Base-by-base conservation (phyloP, 2,329 filamentous ascomycete genomes). In the Huntiella abstrusa region DNA sequence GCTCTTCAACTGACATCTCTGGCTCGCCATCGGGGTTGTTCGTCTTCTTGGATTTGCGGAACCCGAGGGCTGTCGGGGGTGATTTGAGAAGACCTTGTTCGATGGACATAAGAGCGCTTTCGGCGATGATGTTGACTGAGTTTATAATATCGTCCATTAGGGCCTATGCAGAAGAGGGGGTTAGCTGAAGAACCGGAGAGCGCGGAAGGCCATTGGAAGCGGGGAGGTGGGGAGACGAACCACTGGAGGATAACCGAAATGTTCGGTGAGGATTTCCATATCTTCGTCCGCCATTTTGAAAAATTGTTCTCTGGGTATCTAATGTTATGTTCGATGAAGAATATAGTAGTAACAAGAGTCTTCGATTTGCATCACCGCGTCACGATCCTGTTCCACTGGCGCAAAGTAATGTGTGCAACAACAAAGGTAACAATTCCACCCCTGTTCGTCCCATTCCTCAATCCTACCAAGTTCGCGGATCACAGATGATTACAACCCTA, bases 141-240 rank as follows among this genome's bases (percentile, higher is more conserved):
- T 96, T 95, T 66, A 96, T 94, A 55, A 96, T 87, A 64, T 96
- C 88, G 73, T 98, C 91, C 57, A 98, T 81, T 37, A 98, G 75
- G 51, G 83, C 83, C 87, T 94, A 13, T 10, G 35, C 33, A 39
- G 48, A 28, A 38, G 39, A 28, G 44, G 47, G 48, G 32, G 37
- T 49, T 46, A 39, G 38, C 22, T 5, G 8, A 10, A 28, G 22
- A 28, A 28, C 8, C 7, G 22, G 22, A 28, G 8, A 28, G 22
- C 22, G 22, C 22, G 10, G 41, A 19, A 16, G 22, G 40, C 17
- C 46, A 45, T 43, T 46, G 16, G 34, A 39, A 43, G 37, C n/a
- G 15, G 22, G 36, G 17, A 13, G 17, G 35, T 10, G 37, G 22
- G 16, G 35, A 37, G 16, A 37, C 16, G 10, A 37, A 28, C 22